These are phyloP conservation scores for Neofusicoccum ribis DNA, from an alignment of 2,329 filamentous ascomycete genomes.

Conservation along the genomic window DNA sequence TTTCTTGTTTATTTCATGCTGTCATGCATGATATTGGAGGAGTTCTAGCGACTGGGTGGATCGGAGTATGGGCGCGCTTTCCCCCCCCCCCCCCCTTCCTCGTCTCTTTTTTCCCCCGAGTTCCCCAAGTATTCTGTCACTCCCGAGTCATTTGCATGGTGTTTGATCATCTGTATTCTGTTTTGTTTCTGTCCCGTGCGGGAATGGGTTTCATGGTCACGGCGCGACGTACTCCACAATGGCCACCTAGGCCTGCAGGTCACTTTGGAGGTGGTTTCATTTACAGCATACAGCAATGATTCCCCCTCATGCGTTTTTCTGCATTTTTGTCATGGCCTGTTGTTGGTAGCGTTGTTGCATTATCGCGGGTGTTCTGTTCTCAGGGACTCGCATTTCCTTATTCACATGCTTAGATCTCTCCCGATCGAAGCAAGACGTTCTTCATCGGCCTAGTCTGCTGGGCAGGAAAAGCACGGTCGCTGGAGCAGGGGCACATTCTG, in stretches of 20 bases:
- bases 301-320: constrained; percentile 42
- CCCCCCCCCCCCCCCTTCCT: constrained; percentile 24
- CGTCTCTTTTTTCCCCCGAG: constrained; percentile 27
- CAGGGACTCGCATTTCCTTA: constrained; percentile 14
- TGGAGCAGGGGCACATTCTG: constrained; percentile 13
- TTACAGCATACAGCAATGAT: constrained; percentile 47
- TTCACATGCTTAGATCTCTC: constrained; percentile 5
- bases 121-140: constrained; percentile 38
- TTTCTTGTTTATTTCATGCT: constrained; percentile 12
- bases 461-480: constrained; percentile 19
- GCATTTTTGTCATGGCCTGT: constrained; percentile 20
- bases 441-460: constrained; percentile 19
- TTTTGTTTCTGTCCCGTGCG: constrained; percentile 29
- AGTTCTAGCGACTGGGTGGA: constrained; percentile 16
- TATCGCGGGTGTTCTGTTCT: constrained; percentile 19
- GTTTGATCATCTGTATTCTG: constrained; percentile 32
- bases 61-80: constrained; percentile 23
- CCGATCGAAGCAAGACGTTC: constrained; percentile 13
- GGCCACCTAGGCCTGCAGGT: constrained; percentile 32
- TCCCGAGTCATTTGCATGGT: constrained; percentile 43
- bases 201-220: constrained; percentile 35
- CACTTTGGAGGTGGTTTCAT: constrained; percentile 38
- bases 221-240: constrained; percentile 20
- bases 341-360: constrained; percentile 20
- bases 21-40: constrained; percentile 1